A percentile compares a stretch with the other conserved stretches of the same genome.
These are phyloP conservation scores for Poa annua DNA, from an alignment of 176 grass and related monocot genomes.

Conservation along the genomic window DNA sequence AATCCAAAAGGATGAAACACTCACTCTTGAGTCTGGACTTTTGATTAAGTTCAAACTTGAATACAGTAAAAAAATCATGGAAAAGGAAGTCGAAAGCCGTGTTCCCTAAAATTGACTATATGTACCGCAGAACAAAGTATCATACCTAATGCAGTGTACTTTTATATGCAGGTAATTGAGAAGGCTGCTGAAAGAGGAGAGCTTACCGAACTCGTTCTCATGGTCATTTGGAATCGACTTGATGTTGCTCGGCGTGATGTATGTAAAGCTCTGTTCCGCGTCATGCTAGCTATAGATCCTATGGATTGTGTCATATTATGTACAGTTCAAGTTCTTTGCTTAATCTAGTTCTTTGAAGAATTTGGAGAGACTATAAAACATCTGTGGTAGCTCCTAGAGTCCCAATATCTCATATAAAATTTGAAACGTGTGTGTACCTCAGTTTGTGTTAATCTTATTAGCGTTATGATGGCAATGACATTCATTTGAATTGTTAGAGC, in stretches of 20 bases:
- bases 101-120: constrained; percentile 4
- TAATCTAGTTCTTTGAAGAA: constrained; percentile 14
- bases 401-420: not conserved
- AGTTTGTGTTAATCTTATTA: constrained; percentile 1
- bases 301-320: not conserved
- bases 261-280: constrained; percentile 39
- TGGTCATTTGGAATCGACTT: constrained; percentile 99
- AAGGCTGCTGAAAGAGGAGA: constrained; percentile 88
- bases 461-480: not conserved
- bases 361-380: not conserved
- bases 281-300: constrained; percentile 19
- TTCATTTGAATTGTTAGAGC: constrained; percentile 3
- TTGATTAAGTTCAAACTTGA: not conserved
- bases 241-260: constrained; percentile 93
- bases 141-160: not conserved
- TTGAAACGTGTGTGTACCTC: not conserved
- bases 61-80: not conserved
- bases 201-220: constrained; percentile 86
- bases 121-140: not conserved
- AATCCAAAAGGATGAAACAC: not conserved
- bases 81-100: constrained; percentile 11
- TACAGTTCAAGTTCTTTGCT: constrained; percentile 10
- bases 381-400: constrained; percentile 10
- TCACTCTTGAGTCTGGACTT: constrained; percentile 18
- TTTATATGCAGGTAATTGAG: constrained; percentile 74